Percentiles rank a stretch among this genome's conserved stretches.
Evolutionary conservation across 352 stramenopile species (phyloP).

Genomic region (Phytophthora kernoviae): DNA sequence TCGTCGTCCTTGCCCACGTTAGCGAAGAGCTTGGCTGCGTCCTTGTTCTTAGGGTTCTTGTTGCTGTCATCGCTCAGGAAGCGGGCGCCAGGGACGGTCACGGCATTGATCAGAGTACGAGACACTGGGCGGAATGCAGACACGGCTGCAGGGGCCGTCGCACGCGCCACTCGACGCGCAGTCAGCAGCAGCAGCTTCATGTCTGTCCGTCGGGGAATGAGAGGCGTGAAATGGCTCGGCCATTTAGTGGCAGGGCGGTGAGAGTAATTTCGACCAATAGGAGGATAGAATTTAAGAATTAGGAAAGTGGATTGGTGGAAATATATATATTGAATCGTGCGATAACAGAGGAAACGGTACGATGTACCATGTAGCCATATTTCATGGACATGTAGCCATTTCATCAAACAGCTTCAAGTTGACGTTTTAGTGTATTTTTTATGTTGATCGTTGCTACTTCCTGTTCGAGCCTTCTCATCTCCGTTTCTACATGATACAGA

Average conservation of each 20-base stretch:
- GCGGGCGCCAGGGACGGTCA: constrained; percentile 14
- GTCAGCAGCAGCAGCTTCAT: constrained; percentile 63
- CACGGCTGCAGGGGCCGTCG: constrained; percentile 15
- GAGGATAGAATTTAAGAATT: no score
- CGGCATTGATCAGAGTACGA: constrained; percentile 13
- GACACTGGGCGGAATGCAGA: constrained; percentile 9
- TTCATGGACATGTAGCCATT: no score
- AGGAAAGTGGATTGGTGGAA: constrained; percentile 15
- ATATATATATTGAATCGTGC: no score
- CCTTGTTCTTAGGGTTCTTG: constrained; percentile 18
- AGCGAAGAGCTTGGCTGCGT: constrained; percentile 32
- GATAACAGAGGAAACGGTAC: no score
- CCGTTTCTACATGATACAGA: constrained; percentile 29
- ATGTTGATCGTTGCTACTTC: constrained; percentile 1
- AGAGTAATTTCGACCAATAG: no score
- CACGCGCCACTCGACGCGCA: constrained; percentile 33
- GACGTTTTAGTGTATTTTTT: no score
- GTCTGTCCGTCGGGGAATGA: constrained; percentile 14
- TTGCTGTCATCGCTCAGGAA: constrained; percentile 24
- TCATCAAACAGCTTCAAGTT: no score
- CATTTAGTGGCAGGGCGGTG: constrained; percentile 7
- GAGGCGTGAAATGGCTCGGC: constrained; percentile 35
- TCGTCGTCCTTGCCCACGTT: constrained; percentile 18
- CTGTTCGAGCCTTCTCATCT: constrained; percentile 10
- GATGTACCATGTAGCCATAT: no score